phyloP scores from a whole-genome alignment of 352 stramenopile genomes.

The Aphanomyces cochlioides region DNA sequence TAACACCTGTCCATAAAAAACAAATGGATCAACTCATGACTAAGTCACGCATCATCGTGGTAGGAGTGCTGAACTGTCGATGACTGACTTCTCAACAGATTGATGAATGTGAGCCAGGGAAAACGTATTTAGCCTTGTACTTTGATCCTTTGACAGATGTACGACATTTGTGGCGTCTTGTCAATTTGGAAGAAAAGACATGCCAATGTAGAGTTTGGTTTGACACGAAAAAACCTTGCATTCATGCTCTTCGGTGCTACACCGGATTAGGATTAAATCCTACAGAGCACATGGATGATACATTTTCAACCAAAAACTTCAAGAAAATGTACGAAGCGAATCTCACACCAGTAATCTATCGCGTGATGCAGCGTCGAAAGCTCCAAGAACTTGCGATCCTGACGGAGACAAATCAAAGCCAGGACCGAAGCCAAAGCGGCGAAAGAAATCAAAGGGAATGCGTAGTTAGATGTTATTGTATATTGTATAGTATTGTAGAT shows the following conservation, averaged over 20 bases:
- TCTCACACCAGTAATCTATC: too few species aligned
- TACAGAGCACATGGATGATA: too few species aligned
- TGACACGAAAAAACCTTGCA: background rate
- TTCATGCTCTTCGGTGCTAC: background rate
- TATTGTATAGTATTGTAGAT: too few species aligned
- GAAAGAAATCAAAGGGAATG: too few species aligned
- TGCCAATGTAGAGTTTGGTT: background rate
- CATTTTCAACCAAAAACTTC: too few species aligned
- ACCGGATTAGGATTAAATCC: too few species aligned
- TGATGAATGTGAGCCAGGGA: background rate
- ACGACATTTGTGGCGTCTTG: background rate
- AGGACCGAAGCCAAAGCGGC: too few species aligned
- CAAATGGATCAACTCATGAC: background rate
- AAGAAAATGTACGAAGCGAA: too few species aligned
- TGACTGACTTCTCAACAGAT: background rate
- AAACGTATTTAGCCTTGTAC: background rate
- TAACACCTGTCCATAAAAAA: constrained; percentile 2
- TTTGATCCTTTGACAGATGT: background rate
- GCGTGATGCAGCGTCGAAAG: too few species aligned
- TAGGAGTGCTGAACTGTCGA: background rate
- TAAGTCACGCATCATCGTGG: constrained; percentile 1
- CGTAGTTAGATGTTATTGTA: too few species aligned
- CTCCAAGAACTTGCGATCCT: too few species aligned
- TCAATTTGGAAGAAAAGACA: background rate
- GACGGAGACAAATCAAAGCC: too few species aligned